These are phyloP conservation scores for Rhytidhysteron rufulum DNA, from an alignment of 2,329 filamentous ascomycete genomes.

Conservation along the genomic window DNA sequence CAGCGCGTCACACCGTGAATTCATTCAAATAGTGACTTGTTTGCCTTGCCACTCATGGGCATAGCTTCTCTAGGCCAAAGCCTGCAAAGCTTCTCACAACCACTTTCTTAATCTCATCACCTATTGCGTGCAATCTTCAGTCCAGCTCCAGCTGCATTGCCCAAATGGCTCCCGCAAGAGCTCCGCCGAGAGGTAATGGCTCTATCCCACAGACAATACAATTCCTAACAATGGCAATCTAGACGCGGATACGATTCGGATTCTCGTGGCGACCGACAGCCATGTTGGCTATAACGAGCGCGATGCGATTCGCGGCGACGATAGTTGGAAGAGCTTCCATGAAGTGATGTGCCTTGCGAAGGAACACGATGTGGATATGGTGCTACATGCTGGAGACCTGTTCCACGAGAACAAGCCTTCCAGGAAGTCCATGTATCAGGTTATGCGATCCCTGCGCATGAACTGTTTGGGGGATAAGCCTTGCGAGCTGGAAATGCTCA, in stretches of 20 bases:
- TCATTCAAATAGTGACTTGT: too few relatives aligned
- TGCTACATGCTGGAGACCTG: slow-evolving; percentile 87
- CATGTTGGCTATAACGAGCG: slow-evolving; percentile 97
- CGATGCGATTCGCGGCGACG: slow-evolving; percentile 89
- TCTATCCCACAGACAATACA: not conserved
- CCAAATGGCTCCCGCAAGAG: not conserved
- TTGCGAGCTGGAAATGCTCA: slow-evolving; percentile 90
- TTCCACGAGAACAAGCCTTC: slow-evolving; percentile 99
- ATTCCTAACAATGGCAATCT: slow-evolving; percentile 8
- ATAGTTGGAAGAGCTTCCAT: slow-evolving; percentile 95
- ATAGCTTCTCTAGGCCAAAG: too few relatives aligned
- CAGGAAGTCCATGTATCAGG: slow-evolving; percentile 91
- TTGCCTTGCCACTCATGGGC: too few relatives aligned
- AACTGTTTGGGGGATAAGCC: slow-evolving; percentile 95
- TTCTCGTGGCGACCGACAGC: slow-evolving; percentile 91
- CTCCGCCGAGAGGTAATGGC: slow-evolving; percentile 19
- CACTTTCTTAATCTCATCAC: too few relatives aligned
- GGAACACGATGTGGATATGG: slow-evolving; percentile 92
- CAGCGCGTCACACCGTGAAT: slow-evolving; percentile 18
- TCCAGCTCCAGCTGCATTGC: not conserved
- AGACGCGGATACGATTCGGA: slow-evolving; percentile 82
- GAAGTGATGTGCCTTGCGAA: slow-evolving; percentile 89
- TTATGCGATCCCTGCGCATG: slow-evolving; percentile 89
- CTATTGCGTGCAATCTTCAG: not conserved
- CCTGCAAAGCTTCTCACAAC: too few relatives aligned